Conservation (phyloP, 148 eudicot genomes). For the Rheum nobile region DNA sequence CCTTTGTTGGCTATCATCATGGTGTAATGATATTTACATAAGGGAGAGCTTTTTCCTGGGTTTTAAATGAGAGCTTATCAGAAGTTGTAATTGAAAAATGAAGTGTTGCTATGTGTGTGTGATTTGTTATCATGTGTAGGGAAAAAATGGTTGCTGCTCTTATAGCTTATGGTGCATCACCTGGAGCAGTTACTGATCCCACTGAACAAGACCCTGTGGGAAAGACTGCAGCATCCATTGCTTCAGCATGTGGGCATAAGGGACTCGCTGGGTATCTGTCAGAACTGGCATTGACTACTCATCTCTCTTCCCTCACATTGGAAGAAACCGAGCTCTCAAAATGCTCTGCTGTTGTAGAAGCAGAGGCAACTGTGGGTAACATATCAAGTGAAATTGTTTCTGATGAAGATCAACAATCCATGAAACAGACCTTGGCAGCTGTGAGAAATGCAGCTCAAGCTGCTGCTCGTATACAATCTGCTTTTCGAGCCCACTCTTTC, state of each 20-base stretch:
- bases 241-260: slow-evolving; percentile 56
- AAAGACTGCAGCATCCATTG: slow-evolving; percentile 77
- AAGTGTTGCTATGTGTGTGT: background rate
- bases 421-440: slow-evolving; percentile 63
- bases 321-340: slow-evolving; percentile 66
- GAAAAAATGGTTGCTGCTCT: slow-evolving; percentile 95
- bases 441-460: slow-evolving; percentile 86
- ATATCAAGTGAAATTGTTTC: slow-evolving; percentile 29
- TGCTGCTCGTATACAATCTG: slow-evolving; percentile 94
- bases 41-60: background rate
- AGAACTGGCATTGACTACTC: slow-evolving; percentile 71
- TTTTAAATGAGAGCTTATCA: background rate
- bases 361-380: slow-evolving; percentile 60
- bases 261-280: slow-evolving; percentile 97
- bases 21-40: background rate
- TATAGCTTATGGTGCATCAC: slow-evolving; percentile 82
- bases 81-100: background rate
- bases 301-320: slow-evolving; percentile 74
- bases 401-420: slow-evolving; percentile 45
- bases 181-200: slow-evolving; percentile 91
- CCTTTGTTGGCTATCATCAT: background rate
- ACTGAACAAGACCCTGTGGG: slow-evolving; percentile 67
- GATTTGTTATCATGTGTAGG: slow-evolving; percentile 21
- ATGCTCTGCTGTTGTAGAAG: slow-evolving; percentile 60
- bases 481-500: slow-evolving; percentile 93